These are phyloP conservation scores for Castanea sativa DNA, from an alignment of 306 rosid species.

Conservation along the genomic window DNA sequence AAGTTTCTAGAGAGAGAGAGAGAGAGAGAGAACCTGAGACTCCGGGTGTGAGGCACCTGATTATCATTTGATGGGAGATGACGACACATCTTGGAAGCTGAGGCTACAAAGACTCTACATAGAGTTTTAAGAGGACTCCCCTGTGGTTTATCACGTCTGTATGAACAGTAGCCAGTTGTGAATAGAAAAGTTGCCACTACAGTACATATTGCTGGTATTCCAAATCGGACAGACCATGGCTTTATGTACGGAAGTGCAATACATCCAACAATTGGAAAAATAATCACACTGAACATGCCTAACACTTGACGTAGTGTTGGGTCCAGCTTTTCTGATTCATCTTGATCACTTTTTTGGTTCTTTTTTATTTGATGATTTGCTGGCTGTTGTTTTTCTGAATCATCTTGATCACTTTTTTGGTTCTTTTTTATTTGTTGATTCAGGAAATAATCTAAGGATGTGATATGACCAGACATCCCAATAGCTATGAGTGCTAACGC, in stretches of 20 bases:
- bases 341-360: no score
- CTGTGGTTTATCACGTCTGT: not conserved
- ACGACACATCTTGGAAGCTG: slow-evolving; percentile 7
- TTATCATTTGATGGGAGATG: not conserved
- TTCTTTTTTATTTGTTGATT: not conserved
- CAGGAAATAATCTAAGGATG: not conserved
- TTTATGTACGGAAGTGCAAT: not conserved
- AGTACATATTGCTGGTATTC: slow-evolving; percentile 15
- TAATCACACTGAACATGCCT: not conserved
- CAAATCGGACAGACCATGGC: slow-evolving; percentile 33
- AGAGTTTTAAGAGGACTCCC: slow-evolving; percentile 28
- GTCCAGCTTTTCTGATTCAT: accelerated
- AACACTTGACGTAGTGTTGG: accelerated
- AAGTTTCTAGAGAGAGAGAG: not conserved
- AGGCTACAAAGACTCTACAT: slow-evolving; percentile 21
- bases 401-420: not conserved
- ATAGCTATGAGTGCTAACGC: slow-evolving; percentile 7
- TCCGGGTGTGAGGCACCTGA: not conserved
- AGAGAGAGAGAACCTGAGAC: slow-evolving; percentile 14
- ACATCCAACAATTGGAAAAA: slow-evolving; percentile 14
- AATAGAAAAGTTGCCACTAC: slow-evolving; percentile 22
- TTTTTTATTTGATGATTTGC: no score
- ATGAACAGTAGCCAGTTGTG: slow-evolving; percentile 19
- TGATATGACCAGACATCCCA: not conserved
- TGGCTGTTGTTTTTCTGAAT: no score